A percentile compares a stretch with the other conserved stretches of the same genome.
Conservation (phyloP, 169 alveolate species). For the Eimeria acervulina region DNA sequence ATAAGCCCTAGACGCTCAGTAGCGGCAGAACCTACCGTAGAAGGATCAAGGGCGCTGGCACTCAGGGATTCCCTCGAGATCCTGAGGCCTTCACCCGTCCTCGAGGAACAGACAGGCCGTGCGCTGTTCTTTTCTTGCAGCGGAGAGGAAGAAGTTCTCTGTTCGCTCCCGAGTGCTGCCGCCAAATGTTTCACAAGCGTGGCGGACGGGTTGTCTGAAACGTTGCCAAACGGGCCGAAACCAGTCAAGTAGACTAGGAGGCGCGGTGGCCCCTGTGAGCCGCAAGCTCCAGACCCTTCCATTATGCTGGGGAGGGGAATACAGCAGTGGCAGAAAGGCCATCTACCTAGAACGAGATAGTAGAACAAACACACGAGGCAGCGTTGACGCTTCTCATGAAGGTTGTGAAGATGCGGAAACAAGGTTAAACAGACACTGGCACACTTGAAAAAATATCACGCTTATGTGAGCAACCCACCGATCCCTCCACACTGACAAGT, state of each 20-base stretch:
- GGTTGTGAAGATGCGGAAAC: neutral
- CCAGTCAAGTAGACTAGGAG: slow-evolving; percentile 48
- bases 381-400: neutral
- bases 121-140: neutral
- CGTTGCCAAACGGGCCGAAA: slow-evolving; percentile 44
- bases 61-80: neutral
- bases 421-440: neutral
- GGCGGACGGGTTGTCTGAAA: slow-evolving; percentile 51
- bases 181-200: slow-evolving; percentile 10
- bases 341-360: neutral
- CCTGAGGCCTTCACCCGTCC: neutral
- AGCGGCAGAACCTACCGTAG: neutral
- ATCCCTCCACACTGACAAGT: neutral
- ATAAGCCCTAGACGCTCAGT: neutral
- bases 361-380: neutral
- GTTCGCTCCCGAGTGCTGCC: neutral
- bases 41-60: neutral
- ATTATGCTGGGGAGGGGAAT: neutral
- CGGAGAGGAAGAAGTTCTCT: neutral
- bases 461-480: neutral
- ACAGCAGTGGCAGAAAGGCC: neutral
- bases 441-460: neutral
- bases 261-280: neutral
- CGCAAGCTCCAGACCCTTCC: neutral
- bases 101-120: neutral